Conservation (phyloP, 306 rosid genomes). For the Castanospermum australe region DNA sequence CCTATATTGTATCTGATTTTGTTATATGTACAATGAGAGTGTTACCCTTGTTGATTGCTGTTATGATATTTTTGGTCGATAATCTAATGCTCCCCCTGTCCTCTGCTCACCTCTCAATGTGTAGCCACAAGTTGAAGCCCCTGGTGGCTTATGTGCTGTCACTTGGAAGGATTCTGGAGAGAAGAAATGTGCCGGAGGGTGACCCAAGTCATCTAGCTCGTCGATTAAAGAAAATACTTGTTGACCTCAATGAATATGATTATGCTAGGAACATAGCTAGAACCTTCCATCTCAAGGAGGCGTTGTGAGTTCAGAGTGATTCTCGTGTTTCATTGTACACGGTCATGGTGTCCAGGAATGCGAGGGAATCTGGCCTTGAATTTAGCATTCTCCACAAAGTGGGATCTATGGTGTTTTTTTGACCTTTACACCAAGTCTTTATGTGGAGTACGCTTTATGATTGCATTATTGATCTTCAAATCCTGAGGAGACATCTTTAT, state of each 20-base stretch:
- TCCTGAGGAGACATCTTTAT: not conserved
- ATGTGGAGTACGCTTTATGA: not conserved
- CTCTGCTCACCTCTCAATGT: not conserved
- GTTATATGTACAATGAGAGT: not conserved
- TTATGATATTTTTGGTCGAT: conserved; percentile 7
- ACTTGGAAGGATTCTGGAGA: conserved; percentile 74
- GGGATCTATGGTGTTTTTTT: conserved; percentile 8
- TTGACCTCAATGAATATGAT: conserved; percentile 88
- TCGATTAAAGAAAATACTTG: conserved; percentile 85
- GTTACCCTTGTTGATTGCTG: not conserved
- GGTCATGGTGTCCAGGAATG: not conserved
- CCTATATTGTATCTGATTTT: not conserved
- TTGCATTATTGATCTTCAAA: conserved; percentile 4
- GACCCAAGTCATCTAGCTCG: conserved; percentile 75
- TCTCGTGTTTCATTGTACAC: conserved; percentile 22
- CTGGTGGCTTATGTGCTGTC: conserved; percentile 69
- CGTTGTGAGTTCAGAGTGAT: conserved; percentile 50
- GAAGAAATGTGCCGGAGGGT: conserved; percentile 57
- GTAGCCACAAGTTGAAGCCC: conserved; percentile 79
- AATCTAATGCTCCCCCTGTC: conserved; percentile 19
- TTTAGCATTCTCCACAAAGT: conserved; percentile 17
- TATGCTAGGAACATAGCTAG: conserved; percentile 70
- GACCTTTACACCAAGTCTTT: not conserved
- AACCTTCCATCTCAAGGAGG: conserved; percentile 87
- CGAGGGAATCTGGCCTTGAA: not conserved